Evolutionary conservation across 352 stramenopile species (phyloP), one percentile per base, ranked within the genome.

Genomic region (Phytophthora sansomeana): DNA sequence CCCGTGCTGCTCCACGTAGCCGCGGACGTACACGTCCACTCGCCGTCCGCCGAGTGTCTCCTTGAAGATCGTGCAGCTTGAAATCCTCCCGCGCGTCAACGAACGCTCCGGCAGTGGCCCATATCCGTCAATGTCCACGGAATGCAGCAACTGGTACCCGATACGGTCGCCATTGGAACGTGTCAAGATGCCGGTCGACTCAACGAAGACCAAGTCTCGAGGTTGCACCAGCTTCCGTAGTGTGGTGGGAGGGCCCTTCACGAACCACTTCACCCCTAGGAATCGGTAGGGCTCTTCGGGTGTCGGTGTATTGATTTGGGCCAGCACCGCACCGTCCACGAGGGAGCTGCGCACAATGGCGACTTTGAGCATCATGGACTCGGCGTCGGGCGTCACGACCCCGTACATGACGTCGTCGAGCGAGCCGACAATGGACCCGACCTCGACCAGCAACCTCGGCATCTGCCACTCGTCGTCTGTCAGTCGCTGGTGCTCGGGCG

Each of bases 341-440:
- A 87, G 39, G 0, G 68, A 58, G 24, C 67, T 77, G 16, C 66
- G 73, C 28, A 80, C 58, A 26, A 76, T 67, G 28, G 67, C 69
- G 2, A 80, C 66, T 33, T 86, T 78, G 44, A 83, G 67, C 38
- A 83, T 39, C 63, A 85, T 81, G 6, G 68, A 58, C 14, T 59
- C 38, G 29, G 59, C 49, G 41, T 84, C 74, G 26, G 72, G 69
- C 8, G 80, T 78, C 13, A 78, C 38, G 28, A 83, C 52, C 13
- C 83, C 80, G 58, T 83, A 87, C 72, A 90, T 80, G 56, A 85
- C 76, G 61, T 92, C 81, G 61, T 89, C 80, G 8, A 91, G 73
- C 36, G 78, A 77, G 3, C 80, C 80, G 32, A 74, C 48, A 30
- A 90, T 65, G 44, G 77, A 64, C 21, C 78, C 83, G 17, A 79